Conservation (phyloP, 2,329 filamentous ascomycete genomes). For the Graphilbum ipis-grandicollis region DNA sequence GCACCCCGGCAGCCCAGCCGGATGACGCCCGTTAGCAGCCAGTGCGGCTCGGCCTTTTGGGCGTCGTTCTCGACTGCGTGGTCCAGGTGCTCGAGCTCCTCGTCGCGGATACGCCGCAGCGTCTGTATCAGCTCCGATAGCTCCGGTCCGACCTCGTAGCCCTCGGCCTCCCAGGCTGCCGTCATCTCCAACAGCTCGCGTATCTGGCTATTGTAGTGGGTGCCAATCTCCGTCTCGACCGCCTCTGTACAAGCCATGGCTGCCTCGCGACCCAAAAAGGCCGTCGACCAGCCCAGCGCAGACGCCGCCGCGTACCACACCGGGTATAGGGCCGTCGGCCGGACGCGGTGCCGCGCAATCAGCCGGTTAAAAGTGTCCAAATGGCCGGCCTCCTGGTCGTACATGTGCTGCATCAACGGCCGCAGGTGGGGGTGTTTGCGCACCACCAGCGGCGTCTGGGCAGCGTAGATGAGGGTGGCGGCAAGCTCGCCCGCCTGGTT, state of each 20-base stretch:
- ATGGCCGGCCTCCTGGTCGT: constrained; percentile 85
- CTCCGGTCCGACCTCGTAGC: constrained; percentile 68
- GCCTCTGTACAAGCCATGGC: constrained; percentile 98
- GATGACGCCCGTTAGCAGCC: constrained; percentile 73
- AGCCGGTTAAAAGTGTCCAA: constrained; percentile 72
- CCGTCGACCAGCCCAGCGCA: constrained; percentile 76
- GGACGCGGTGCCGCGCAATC: constrained; percentile 70
- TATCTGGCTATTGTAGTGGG: constrained; percentile 90
- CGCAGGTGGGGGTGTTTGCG: constrained; percentile 72
- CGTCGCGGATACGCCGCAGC: constrained; percentile 72
- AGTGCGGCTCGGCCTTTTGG: constrained; percentile 77
- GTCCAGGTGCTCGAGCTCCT: constrained; percentile 93
- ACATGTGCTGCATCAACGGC: constrained; percentile 92
- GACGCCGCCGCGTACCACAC: constrained; percentile 71
- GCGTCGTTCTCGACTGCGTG: constrained; percentile 88
- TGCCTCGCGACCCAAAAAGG: constrained; percentile 74
- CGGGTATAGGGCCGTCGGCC: constrained; percentile 84
- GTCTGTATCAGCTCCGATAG: constrained; percentile 54
- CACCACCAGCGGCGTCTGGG: constrained; percentile 70
- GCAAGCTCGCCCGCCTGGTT: constrained; percentile 98
- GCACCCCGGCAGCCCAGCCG: constrained; percentile 79
- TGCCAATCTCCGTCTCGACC: constrained; percentile 93
- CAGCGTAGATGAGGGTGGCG: constrained; percentile 81
- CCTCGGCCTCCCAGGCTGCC: constrained; percentile 53
- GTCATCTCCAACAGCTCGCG: constrained; percentile 67